Percentiles rank a stretch among this genome's conserved stretches.
Conservation (phyloP, 1,139 yeast genomes). For the Groenewaldozyma sp. region DNA sequence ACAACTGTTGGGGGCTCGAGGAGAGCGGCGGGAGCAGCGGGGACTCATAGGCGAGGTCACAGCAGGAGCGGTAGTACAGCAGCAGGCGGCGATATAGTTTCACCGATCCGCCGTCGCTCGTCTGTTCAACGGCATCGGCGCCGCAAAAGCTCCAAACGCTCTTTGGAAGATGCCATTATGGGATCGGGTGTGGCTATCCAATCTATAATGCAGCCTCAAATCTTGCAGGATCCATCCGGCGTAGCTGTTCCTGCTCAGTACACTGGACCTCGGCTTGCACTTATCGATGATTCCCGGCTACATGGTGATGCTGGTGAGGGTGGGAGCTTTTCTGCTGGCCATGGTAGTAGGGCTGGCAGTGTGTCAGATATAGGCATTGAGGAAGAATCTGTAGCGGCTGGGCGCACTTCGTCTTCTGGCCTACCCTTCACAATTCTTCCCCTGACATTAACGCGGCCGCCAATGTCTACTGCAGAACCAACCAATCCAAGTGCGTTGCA, state of each 20-base stretch:
- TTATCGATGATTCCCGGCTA: conserved; percentile 5
- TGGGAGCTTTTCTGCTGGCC: conserved; percentile 10
- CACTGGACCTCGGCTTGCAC: conserved; percentile 2
- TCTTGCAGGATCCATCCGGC: conserved; percentile 4
- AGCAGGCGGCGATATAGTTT: conserved; percentile 8
- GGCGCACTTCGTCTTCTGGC: background rate
- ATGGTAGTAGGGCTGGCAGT: conserved; percentile 9
- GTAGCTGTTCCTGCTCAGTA: background rate
- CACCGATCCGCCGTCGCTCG: conserved; percentile 5
- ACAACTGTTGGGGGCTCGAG: conserved; percentile 10
- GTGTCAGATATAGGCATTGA: conserved; percentile 9
- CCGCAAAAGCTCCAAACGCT: conserved; percentile 23
- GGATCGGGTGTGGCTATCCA: conserved; percentile 14
- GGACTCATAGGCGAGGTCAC: no score
- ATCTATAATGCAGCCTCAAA: conserved; percentile 1
- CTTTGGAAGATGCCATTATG: conserved; percentile 24
- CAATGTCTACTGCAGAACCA: conserved; percentile 27
- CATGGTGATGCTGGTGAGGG: conserved; percentile 7
- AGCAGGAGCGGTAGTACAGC: conserved; percentile 3
- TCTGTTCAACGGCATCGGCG: conserved; percentile 15
- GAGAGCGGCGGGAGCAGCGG: no score
- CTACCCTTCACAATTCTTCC: conserved; percentile 17
- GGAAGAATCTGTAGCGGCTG: background rate
- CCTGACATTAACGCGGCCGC: conserved; percentile 28
- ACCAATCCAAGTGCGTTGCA: conserved; percentile 29